Percentiles rank a stretch among this genome's conserved stretches.
phyloP scores from a whole-genome alignment of 306 rosid species.

The Styphnolobium japonicum region DNA sequence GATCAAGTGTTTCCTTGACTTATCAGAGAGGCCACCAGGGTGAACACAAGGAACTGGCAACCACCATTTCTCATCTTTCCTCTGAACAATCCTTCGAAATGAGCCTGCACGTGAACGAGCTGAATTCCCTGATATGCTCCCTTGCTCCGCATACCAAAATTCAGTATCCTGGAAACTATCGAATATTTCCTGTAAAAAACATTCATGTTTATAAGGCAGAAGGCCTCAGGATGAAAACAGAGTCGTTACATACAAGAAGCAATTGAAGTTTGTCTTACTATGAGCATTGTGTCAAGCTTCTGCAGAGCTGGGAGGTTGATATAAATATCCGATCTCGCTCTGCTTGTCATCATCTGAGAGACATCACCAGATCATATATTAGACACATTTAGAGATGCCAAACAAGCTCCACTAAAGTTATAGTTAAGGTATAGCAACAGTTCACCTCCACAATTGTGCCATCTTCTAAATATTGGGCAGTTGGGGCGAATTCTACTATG shows the following conservation, averaged over 20 bases:
- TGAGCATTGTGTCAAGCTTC: constrained; percentile 91
- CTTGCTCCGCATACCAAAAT: constrained; percentile 91
- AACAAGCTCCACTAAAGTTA: background rate
- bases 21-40: constrained; percentile 68
- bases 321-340: constrained; percentile 79
- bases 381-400: background rate
- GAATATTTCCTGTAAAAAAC: constrained; percentile 62
- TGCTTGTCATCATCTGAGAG: constrained; percentile 77
- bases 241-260: background rate
- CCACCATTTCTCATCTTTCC: constrained; percentile 99
- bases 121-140: constrained; percentile 71
- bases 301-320: constrained; percentile 86
- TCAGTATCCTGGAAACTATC: constrained; percentile 79
- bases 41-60: constrained; percentile 85
- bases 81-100: constrained; percentile 61
- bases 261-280: constrained; percentile 45
- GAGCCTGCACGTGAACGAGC: constrained; percentile 59
- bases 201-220: background rate
- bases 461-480: constrained; percentile 57
- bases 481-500: constrained; percentile 86
- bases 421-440: background rate
- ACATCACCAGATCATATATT: background rate
- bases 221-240: background rate
- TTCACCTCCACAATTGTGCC: constrained; percentile 81
- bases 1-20: constrained; percentile 64